A percentile compares a stretch with the other conserved stretches of the same genome.
phyloP scores from a whole-genome alignment of 1,284 basidiomycete genomes.

The Ceratobasidium sp. region DNA sequence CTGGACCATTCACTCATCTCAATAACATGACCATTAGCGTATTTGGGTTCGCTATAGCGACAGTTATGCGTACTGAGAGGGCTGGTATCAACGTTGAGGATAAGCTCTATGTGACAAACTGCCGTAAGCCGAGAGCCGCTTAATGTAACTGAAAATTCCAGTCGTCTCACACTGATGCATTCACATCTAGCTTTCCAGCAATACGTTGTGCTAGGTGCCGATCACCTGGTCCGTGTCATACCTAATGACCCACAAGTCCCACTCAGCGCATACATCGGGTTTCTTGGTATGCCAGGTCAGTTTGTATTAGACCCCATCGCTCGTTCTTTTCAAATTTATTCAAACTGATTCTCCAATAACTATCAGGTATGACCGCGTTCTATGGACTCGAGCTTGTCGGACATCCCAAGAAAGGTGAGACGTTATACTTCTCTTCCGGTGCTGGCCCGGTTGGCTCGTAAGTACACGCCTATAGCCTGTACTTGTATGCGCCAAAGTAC shows the following conservation, averaged over 20 bases:
- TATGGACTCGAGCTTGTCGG: conserved; percentile 61
- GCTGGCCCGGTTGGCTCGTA: conserved; percentile 65
- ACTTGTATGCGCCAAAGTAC: background rate
- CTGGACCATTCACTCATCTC: no score
- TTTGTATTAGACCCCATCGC: background rate
- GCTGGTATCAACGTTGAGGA: conserved; percentile 63
- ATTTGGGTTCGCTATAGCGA: conserved; percentile 49
- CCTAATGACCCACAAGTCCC: conserved; percentile 58
- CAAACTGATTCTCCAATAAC: background rate
- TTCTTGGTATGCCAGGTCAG: conserved; percentile 61
- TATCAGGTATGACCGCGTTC: conserved; percentile 52
- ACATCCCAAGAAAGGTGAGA: conserved; percentile 65
- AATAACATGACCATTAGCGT: conserved; percentile 51
- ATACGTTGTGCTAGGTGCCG: conserved; percentile 52
- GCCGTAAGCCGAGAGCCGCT: background rate
- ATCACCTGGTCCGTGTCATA: background rate
- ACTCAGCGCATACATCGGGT: conserved; percentile 64
- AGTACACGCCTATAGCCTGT: conserved; percentile 50
- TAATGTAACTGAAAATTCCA: background rate
- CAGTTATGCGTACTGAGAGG: conserved; percentile 56
- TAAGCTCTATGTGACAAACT: conserved; percentile 23
- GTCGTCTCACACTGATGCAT: background rate
- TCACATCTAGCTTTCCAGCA: conserved; percentile 14
- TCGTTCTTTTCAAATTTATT: no score
- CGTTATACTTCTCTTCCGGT: conserved; percentile 67